These are phyloP conservation scores for Lactarius akahatsu DNA, from an alignment of 768 basidiomycete species.

Conservation along the genomic window DNA sequence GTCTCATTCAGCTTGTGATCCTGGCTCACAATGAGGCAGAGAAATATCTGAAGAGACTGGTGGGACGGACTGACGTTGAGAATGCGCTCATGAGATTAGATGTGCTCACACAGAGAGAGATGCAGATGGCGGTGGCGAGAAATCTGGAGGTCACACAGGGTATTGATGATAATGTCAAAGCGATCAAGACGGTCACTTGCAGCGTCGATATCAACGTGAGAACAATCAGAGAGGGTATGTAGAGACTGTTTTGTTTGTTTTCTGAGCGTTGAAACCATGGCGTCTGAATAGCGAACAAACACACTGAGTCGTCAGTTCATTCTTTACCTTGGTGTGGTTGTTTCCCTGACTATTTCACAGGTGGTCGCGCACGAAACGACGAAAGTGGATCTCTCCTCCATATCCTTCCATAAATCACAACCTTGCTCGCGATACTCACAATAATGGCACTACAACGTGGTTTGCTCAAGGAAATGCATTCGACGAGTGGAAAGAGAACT, in stretches of 20 bases:
- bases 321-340: no score
- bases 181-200: background rate
- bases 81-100: constrained; percentile 7
- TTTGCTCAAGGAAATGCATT: background rate
- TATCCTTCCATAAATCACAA: constrained; percentile 16
- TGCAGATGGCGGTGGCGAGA: background rate
- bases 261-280: background rate
- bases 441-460: constrained; percentile 6
- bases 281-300: background rate
- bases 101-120: constrained; percentile 6
- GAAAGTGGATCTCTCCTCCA: constrained; percentile 12
- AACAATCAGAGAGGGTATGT: background rate
- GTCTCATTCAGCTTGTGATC: no score
- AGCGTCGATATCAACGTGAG: background rate
- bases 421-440: background rate
- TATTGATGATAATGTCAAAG: no score
- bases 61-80: background rate
- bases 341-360: background rate
- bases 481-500: background rate
- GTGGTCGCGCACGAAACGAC: background rate
- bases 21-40: background rate
- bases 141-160: background rate
- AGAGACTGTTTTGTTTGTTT: background rate
- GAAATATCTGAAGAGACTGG: background rate
- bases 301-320: background rate